Evolutionary conservation across 2,329 filamentous ascomycete species (phyloP).

Genomic region (Ophiostoma quercus): DNA sequence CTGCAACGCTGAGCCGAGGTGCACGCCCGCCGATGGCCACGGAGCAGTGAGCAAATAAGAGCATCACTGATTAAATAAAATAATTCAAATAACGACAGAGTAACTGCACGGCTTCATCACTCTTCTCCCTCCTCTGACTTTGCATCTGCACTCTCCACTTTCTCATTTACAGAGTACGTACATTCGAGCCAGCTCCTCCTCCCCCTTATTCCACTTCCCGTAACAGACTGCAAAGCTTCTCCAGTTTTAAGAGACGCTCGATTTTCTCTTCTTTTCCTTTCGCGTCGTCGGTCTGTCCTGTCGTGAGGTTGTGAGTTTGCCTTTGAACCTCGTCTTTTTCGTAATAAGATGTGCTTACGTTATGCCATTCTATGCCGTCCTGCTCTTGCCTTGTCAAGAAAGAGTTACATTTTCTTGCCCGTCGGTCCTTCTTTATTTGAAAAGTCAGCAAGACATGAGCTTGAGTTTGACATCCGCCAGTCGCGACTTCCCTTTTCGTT

Average conservation of each 20-base stretch:
- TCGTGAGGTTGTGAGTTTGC: not conserved
- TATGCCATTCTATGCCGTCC: not conserved
- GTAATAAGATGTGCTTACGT: not conserved
- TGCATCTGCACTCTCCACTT: not conserved
- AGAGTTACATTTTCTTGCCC: not conserved
- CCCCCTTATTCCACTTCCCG: slow-evolving; percentile 16
- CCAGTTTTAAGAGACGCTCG: slow-evolving; percentile 7
- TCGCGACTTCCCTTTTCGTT: slow-evolving; percentile 12
- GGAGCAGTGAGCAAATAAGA: not conserved
- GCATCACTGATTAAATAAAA: not conserved
- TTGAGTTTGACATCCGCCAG: not conserved
- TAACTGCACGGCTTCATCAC: not conserved
- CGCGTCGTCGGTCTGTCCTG: slow-evolving; percentile 8
- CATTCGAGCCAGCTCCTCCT: not conserved
- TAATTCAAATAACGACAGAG: not conserved
- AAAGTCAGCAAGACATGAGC: not conserved
- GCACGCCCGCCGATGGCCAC: slow-evolving; percentile 14
- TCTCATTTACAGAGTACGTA: not conserved
- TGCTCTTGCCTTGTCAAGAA: not conserved
- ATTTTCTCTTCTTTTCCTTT: slow-evolving; percentile 13
- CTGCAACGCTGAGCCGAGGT: slow-evolving; percentile 20
- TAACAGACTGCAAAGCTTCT: slow-evolving; percentile 12
- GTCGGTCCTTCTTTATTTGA: not conserved
- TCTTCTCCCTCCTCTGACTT: not conserved
- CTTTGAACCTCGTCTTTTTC: not conserved